Evolutionary conservation across 495 filamentous ascomycete genomes (phyloP), one percentile per base, ranked within the genome.

Genomic region (Penicillium silybi): DNA sequence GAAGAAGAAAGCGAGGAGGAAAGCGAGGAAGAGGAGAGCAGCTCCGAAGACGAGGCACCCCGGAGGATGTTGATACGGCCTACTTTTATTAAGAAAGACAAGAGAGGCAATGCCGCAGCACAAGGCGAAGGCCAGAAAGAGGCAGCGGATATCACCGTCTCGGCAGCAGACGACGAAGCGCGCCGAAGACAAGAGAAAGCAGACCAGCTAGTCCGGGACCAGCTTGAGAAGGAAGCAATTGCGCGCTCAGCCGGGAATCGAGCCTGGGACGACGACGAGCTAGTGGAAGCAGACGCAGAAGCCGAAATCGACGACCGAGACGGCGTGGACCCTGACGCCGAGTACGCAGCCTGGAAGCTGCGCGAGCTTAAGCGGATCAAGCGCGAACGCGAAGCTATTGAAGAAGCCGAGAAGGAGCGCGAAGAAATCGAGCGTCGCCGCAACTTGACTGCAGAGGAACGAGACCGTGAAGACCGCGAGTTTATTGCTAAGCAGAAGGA

Each of bases 321-420:
- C 64, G 89, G 80, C 22, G 52, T 95, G 5, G 92, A 97, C 64
- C 87, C 89, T 0, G 92, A 91, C 57, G 90, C 89, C 1, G 93
- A 99, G 63, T 83, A 84, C 34, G 90, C 90, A 10, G 88, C 90
- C 0, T 99, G 93, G 93, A 95, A 95, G 63, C 76, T 97, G 40
- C 84, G 93, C 37, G 93, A 99, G 69, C 71, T 99, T 25, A 85
- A 86, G 69, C 85, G 93, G 3, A 79, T 97, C 50, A 88, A 90
- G 66, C 81, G 93, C 25, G 89, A 91, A 57, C 81, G 95, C 25
- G 86, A 89, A 59, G 82, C 84, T 2, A 89, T 99, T 61, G 92
- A 96, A 66, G 75, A 73, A 40, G 77, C 83, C 13, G 93, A 99
- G 71, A 85, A 84, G 59, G 91, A 96, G 68, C 80, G 84, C 38